phyloP scores from a whole-genome alignment of 75 land plant species.

The Sequoiadendron giganteum region DNA sequence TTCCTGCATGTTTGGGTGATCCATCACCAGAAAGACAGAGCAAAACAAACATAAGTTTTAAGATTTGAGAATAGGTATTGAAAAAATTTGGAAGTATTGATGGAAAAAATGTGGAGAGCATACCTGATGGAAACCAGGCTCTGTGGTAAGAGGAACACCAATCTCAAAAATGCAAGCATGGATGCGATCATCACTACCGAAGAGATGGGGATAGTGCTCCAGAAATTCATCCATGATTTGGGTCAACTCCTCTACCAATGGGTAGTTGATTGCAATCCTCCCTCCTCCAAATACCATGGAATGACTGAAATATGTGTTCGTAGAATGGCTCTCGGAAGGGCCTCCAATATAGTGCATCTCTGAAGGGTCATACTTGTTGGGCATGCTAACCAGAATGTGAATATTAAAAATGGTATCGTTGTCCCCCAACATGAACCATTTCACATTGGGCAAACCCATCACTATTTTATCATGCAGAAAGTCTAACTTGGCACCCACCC shows the following conservation, averaged over 20 bases:
- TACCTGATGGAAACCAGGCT: slow-evolving; percentile 43
- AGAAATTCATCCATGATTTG: slow-evolving; percentile 23
- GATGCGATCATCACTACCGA: slow-evolving; percentile 40
- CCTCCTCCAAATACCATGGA: slow-evolving; percentile 32
- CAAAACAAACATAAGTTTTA: not conserved
- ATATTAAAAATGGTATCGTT: slow-evolving; percentile 25
- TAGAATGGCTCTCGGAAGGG: slow-evolving; percentile 24
- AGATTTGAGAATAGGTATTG: too few relatives aligned
- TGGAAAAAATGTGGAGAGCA: not conserved
- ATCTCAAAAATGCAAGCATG: slow-evolving; percentile 37
- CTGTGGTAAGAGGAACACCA: slow-evolving; percentile 33
- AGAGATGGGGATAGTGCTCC: slow-evolving; percentile 22
- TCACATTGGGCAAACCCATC: slow-evolving; percentile 19
- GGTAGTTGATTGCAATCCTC: slow-evolving; percentile 27
- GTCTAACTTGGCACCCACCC: too few relatives aligned
- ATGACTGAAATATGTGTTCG: slow-evolving; percentile 19
- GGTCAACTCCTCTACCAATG: slow-evolving; percentile 20
- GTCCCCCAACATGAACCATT: slow-evolving; percentile 28
- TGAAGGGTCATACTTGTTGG: slow-evolving; percentile 20
- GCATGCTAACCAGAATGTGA: slow-evolving; percentile 19
- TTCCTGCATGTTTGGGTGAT: too few relatives aligned
- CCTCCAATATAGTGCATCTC: slow-evolving; percentile 24
- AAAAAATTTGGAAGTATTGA: not conserved
- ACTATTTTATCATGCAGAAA: too few relatives aligned
- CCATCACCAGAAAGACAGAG: not conserved